Evolutionary conservation across 2,329 filamentous ascomycete species (phyloP), one percentile per base, ranked within the genome.

Genomic region (Pyrenophora teres): DNA sequence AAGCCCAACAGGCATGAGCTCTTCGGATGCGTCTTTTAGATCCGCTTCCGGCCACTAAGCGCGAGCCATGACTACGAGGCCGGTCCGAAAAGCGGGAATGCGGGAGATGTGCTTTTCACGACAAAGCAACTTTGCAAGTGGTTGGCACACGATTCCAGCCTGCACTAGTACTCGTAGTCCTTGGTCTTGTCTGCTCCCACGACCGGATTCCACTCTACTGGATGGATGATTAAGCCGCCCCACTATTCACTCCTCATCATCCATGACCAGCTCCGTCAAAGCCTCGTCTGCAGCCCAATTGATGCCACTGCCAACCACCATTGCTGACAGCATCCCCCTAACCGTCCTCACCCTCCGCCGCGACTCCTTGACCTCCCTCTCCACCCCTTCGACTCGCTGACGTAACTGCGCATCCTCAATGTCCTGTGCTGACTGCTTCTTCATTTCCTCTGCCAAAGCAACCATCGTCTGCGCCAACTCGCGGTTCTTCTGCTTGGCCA

Each of bases 221-320:
- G 42, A 35, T 44, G 35, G 13, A 16, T 19, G 25, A 31, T 18
- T 27, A 31, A 31, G 9, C 15, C 12, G 18, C 27, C 42, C 62
- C 62, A 68, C 43, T 52, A 57, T 33, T 71, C 71, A 30, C 21
- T 82, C 75, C 40, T 76, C 76, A 44, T 87, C 84, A 9, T 90
- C 90, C 55, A 95, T 78, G 21, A 96, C 90, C 54, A 93, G 79
- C 43, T 84, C 83, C 51, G 83, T 80, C 55, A 96, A 76, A 52
- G 78, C 80, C 44, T 85, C 81, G 72, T 95, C 86, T 35, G 82
- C 78, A 10, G 84, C 85, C 91, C 91, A 96, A 67, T 95, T 86
- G 46, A 94, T 79, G 40, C 91, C 91, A 71, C 90, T 95, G 3
- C 89, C 90, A 4, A 85, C 89, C 40, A 96, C 83, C 48, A 92